Evolutionary conservation across 495 filamentous ascomycete species (phyloP).

Genomic region (Extremus antarcticus): DNA sequence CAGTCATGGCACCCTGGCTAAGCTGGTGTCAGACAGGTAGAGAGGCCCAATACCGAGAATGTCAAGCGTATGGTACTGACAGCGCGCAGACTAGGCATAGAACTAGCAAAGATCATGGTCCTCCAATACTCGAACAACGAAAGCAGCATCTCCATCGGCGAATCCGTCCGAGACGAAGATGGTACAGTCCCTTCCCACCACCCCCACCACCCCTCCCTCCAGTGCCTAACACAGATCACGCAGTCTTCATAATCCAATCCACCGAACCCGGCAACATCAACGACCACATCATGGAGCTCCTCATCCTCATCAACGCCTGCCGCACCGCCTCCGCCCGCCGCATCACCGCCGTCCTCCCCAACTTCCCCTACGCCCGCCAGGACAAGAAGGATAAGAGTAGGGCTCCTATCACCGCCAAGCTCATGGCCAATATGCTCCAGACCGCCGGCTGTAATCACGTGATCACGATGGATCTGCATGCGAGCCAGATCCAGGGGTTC

Average conservation of each 20-base stretch:
- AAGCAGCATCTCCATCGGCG: constrained; percentile 91
- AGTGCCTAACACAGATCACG: constrained; percentile 4
- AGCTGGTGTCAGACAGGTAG: constrained; percentile 81
- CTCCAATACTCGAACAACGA: constrained; percentile 97
- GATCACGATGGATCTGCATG: constrained; percentile 50
- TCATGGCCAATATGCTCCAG: constrained; percentile 97
- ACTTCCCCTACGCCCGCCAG: constrained; percentile 97
- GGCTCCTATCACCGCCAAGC: constrained; percentile 80
- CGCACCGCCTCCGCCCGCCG: constrained; percentile 89
- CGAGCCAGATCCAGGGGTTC: constrained; percentile 78
- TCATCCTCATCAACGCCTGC: constrained; percentile 99
- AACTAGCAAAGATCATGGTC: constrained; percentile 84
- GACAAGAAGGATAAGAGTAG: constrained; percentile 98
- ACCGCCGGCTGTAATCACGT: constrained; percentile 63
- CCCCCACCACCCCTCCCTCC: neutral
- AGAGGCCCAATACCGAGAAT: neutral
- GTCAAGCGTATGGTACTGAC: neutral
- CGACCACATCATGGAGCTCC: constrained; percentile 94
- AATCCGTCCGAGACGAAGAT: constrained; percentile 95
- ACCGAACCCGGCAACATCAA: constrained; percentile 95
- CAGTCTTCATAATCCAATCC: constrained; percentile 93
- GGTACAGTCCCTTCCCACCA: constrained; percentile 35
- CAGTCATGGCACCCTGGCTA: constrained; percentile 85
- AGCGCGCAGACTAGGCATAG: constrained; percentile 64
- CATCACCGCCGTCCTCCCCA: constrained; percentile 87